Conservation (phyloP, 371 early-diverging fungal genomes). For the Apophysomyces ossiformis region DNA sequence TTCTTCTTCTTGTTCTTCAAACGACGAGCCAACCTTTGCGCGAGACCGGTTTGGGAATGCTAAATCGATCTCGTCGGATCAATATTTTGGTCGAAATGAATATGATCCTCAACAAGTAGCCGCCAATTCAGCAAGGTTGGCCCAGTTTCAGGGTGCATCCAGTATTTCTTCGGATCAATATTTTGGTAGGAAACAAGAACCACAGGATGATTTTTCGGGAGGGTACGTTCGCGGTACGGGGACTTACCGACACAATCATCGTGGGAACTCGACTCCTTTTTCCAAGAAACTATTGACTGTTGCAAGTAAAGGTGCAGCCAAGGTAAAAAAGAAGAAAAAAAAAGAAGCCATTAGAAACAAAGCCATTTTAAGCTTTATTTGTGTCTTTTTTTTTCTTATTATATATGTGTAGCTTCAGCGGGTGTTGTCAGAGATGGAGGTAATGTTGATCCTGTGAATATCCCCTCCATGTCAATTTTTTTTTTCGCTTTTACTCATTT, state of each 20-base stretch:
- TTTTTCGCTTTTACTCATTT: neutral
- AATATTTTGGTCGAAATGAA: conserved; percentile 82
- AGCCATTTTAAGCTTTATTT: too few relatives aligned
- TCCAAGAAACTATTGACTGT: conserved; percentile 35
- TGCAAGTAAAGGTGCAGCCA: conserved; percentile 43
- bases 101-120: conserved; percentile 57
- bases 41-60: conserved; percentile 75
- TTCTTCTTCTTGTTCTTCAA: neutral
- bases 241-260: conserved; percentile 14
- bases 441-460: neutral
- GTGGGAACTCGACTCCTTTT: conserved; percentile 16
- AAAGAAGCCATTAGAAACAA: too few relatives aligned
- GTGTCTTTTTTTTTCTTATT: neutral
- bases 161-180: conserved; percentile 82
- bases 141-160: conserved; percentile 71
- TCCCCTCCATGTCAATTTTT: neutral
- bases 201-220: conserved; percentile 16
- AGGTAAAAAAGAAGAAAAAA: conserved; percentile 16
- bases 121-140: conserved; percentile 63
- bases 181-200: conserved; percentile 58
- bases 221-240: conserved; percentile 23
- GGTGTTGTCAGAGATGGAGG: conserved; percentile 14
- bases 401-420: conserved; percentile 5
- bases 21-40: conserved; percentile 45
- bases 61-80: conserved; percentile 85